Base-by-base conservation (phyloP, 164 flowering plant species). In the Piper betle region DNA sequence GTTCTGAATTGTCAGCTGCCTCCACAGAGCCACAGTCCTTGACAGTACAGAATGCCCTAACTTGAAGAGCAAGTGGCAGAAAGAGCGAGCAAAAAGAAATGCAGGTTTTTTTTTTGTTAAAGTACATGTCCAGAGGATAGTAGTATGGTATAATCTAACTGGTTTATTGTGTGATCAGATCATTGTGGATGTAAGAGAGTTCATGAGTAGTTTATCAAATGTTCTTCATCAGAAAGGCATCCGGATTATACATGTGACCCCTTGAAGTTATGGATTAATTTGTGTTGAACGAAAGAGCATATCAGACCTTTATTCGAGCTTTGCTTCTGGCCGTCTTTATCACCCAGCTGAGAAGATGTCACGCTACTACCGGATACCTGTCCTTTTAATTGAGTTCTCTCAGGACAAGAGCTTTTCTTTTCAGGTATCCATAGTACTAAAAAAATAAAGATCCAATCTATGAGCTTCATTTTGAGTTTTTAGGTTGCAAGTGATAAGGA, bases 151-250 rank as follows among this genome's bases (percentile, higher is more conserved):
- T 25, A 25, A 46, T 46, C 50, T 46, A 2, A 46, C 11, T 46
- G 50, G 15, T 46, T 2, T 10, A 2, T 6, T 46, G 10, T 46
- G 50, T 10, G 50, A 46, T 5, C 50, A 91, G 97, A 86, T 94
- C 76, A 83, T 94, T 66, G 99, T 94, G 46, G 99, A 94, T 71
- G 83, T 88, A 91, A 82, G 99, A 72, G 99, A 94, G 76, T 94
- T 94, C 72, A 87, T 87, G 96, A 94, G 99, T 79, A 94, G 93
- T 75, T 90, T 94, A 62, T 97, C 97, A 9, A 94, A 94, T 83
- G 97, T 94, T 72, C 91, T 94, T 59, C 99, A 94, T 75, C 92
- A 84, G 78, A 91, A 83, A 73, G 96, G 97, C 61, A 85, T 91
- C 86, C 87, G 81, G 54, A 85, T 94, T 57, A 81, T 94, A 64